Evolutionary conservation across 495 filamentous ascomycete genomes (phyloP), one percentile per base, ranked within the genome.

Genomic region (Talaromyces trachyspermus): DNA sequence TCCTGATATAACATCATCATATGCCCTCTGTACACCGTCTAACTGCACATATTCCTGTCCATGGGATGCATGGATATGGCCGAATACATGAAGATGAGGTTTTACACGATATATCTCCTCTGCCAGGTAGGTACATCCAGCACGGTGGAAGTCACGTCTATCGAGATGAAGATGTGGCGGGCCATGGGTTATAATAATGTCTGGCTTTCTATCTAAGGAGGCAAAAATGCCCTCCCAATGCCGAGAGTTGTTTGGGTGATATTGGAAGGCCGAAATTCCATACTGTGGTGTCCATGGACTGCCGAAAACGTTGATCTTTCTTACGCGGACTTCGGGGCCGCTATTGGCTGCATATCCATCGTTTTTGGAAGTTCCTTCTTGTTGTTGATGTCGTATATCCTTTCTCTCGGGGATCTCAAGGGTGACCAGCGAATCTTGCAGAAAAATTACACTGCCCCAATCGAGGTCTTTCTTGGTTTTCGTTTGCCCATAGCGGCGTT

Each of bases 161-260:
- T 89, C 86, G 2, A 79, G 71, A 55, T 88, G 85, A 53, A 74
- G 70, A 49, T 68, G 68, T 49, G 54, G 52, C 2, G 52, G 54
- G 14, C 71, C 73, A 54, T 90, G 85, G 6, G 85, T 89, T 14
- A 89, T 62, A 3, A 89, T 63, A 24, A 89, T 69, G 43, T 88
- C 83, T 0, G 74, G 78, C 40, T 79, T 73, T 8, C 60, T 46
- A 0, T 18, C 5, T 15, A 24, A 10, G 17, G 24, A 29, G 43
- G 49, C 42, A 56, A 12, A 48, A 15, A 27, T 50, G 44, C 15
- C 49, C 17, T 7, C 23, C 9, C 12, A 37, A 37, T 37, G 9
- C 2, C 5, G 33, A 37, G 33, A 9, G 19, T 51, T 15, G 5
- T 38, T 12, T 12, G 22, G 19, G 22, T 27, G 19, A 23, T 53